phyloP scores from a whole-genome alignment of 2,329 filamentous ascomycete species.

The Colletotrichum tropicicola region DNA sequence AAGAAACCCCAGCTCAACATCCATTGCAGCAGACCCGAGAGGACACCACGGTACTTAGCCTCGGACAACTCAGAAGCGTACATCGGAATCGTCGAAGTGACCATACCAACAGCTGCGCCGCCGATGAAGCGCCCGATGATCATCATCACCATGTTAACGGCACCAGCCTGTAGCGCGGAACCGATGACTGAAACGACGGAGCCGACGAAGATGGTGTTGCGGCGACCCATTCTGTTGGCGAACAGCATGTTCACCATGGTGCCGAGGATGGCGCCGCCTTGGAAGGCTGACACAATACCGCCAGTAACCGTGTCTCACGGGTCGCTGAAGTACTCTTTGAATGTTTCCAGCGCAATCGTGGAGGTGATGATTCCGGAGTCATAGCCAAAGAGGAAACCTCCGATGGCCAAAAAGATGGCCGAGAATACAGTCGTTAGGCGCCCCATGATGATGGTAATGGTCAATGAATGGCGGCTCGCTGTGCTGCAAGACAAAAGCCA shows the following conservation, averaged over 20 bases:
- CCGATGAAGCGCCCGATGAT: conserved; percentile 59
- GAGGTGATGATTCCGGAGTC: conserved; percentile 56
- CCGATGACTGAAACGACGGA: conserved; percentile 40
- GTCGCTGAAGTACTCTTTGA: conserved; percentile 51
- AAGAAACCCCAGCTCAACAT: conserved; percentile 53
- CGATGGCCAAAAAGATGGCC: conserved; percentile 36
- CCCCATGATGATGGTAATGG: conserved; percentile 25
- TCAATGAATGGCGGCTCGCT: too few species aligned
- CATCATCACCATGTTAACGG: conserved; percentile 49
- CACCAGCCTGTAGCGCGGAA: conserved; percentile 41
- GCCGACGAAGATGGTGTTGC: conserved; percentile 40
- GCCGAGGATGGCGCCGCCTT: conserved; percentile 37
- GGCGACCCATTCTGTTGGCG: conserved; percentile 40
- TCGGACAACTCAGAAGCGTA: conserved; percentile 54
- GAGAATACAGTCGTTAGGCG: conserved; percentile 25
- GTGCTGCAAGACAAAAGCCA: neutral
- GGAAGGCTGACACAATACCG: conserved; percentile 38
- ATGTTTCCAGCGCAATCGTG: conserved; percentile 35
- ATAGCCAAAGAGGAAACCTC: conserved; percentile 50
- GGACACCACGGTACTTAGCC: conserved; percentile 45
- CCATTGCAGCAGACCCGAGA: conserved; percentile 53
- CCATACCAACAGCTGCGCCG: conserved; percentile 55
- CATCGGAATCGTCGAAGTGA: conserved; percentile 55
- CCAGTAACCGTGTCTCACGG: conserved; percentile 38
- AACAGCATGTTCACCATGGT: conserved; percentile 40